Evolutionary conservation across 371 early-diverging fungal genomes (phyloP), one percentile per base, ranked within the genome.

Genomic region (Mycotypha africana): DNA sequence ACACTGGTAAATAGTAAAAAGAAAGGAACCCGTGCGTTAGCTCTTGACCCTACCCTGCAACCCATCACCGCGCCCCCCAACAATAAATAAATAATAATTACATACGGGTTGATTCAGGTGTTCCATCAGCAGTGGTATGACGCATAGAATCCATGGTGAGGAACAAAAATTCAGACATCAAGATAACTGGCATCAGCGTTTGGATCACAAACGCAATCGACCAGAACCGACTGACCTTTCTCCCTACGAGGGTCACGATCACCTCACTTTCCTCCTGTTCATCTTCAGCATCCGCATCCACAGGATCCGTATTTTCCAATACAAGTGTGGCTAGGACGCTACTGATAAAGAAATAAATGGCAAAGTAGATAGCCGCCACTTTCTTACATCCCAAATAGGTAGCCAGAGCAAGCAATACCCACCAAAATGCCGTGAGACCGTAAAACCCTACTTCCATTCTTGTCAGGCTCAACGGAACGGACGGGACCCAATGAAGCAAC

Each of bases 111-210:
- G 62, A 54, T 28, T 75, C 66, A 17, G 78, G 74, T 4, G 74
- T 70, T 24, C 78, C 78, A 36, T 78, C 78, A 17, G 75, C 76
- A 21, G 65, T 56, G 3, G 74, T 73, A 38, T 73, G 74, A 19
- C 70, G 60, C 62, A 78, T 60, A 6, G 66, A 71, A 26, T 71
- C 68, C 45, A 78, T 65, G 11, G 49, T 41, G 26, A 75, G 38
- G 3, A 70, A 51, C 7, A 65, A 17, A 20, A 71, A 40, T 31
- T 75, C 74, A 12, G 65, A 44, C 58, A 73, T 59, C 23, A 78
- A 58, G 1, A 51, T 51, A 10, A 63, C 33, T 1, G 76, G 74
- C 17, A 75, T 21, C 33, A 57, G 30, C 15, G 60, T 28, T 56
- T 67, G 71, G 43, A 67, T 21, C 54, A 65, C 9, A 46, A 61